Evolutionary conservation across 1,284 basidiomycete species (phyloP).

Genomic region (Sanghuangporus baumii): DNA sequence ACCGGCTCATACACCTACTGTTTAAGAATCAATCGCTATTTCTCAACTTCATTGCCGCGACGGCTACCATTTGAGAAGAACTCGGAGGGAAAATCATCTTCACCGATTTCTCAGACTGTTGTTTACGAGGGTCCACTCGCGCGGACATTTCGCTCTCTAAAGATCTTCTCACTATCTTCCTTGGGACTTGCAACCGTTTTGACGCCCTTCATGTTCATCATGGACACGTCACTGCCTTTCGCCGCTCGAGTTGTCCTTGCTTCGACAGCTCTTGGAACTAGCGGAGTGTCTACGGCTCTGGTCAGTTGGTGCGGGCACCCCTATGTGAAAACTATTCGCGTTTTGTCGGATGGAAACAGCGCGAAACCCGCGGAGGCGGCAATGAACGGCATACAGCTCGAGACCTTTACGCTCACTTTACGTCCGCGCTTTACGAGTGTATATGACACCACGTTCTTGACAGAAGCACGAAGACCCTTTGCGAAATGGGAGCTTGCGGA

Average conservation of each 20-base stretch:
- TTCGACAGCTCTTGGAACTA: conserved; percentile 61
- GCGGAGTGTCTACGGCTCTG: conserved; percentile 65
- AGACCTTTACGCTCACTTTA: conserved; percentile 61
- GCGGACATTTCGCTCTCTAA: conserved; percentile 68
- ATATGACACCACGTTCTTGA: conserved; percentile 69
- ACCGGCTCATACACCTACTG: neutral
- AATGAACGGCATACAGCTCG: conserved; percentile 59
- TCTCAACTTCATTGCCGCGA: neutral
- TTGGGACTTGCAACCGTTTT: conserved; percentile 66
- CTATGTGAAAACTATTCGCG: conserved; percentile 42
- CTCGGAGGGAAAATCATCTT: neutral
- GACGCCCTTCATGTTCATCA: conserved; percentile 74
- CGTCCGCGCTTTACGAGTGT: conserved; percentile 58
- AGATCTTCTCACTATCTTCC: conserved; percentile 79
- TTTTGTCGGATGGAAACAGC: conserved; percentile 31
- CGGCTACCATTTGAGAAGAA: neutral
- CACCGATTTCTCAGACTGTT: neutral
- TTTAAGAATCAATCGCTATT: neutral
- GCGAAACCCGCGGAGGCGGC: conserved; percentile 26
- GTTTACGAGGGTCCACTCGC: conserved; percentile 62
- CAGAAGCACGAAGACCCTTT: conserved; percentile 65
- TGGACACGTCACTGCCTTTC: conserved; percentile 70
- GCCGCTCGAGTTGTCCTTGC: conserved; percentile 68
- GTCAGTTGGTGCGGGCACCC: conserved; percentile 65
- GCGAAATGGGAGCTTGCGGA: conserved; percentile 77